Percentiles rank a stretch among this genome's conserved stretches.
Evolutionary conservation across 2,329 filamentous ascomycete genomes (phyloP).

Genomic region (Ophiocordyceps robertsii): DNA sequence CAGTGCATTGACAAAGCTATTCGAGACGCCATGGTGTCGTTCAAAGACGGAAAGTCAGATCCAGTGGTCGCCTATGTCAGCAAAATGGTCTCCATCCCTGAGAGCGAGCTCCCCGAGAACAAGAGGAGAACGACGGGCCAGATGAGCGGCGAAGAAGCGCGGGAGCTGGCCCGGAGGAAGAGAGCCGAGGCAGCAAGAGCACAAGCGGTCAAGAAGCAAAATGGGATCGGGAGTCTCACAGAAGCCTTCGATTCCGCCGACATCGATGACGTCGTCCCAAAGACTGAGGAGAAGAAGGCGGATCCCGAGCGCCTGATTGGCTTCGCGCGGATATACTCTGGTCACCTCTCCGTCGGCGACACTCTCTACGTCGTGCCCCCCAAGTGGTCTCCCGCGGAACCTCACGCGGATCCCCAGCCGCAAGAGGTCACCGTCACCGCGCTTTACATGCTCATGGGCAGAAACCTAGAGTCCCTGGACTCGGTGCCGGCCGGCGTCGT

Average conservation of each 20-base stretch:
- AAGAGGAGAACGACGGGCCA: constrained; percentile 52
- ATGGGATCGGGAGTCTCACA: constrained; percentile 41
- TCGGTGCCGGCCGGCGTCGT: constrained; percentile 88
- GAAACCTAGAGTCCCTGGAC: constrained; percentile 67
- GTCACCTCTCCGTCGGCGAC: constrained; percentile 78
- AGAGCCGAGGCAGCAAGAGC: constrained; percentile 75
- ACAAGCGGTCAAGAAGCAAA: constrained; percentile 42
- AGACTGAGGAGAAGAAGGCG: constrained; percentile 40
- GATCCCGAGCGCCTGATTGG: constrained; percentile 86
- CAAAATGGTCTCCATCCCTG: constrained; percentile 93
- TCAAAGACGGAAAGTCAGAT: constrained; percentile 54
- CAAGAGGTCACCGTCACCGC: constrained; percentile 75
- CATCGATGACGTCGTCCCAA: constrained; percentile 37
- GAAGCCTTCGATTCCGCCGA: constrained; percentile 47
- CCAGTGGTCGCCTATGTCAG: constrained; percentile 91
- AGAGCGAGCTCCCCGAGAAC: constrained; percentile 83
- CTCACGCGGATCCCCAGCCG: constrained; percentile 58
- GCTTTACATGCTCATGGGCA: constrained; percentile 91
- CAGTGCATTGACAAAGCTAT: constrained; percentile 55
- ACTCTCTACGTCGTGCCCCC: constrained; percentile 82
- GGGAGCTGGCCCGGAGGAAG: constrained; percentile 78
- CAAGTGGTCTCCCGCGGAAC: constrained; percentile 77
- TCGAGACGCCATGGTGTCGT: constrained; percentile 69
- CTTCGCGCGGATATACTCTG: constrained; percentile 88
- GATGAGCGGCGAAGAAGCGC: constrained; percentile 78